phyloP scores from a whole-genome alignment of 2,329 filamentous ascomycete species.

The Claviceps quebecensis region DNA sequence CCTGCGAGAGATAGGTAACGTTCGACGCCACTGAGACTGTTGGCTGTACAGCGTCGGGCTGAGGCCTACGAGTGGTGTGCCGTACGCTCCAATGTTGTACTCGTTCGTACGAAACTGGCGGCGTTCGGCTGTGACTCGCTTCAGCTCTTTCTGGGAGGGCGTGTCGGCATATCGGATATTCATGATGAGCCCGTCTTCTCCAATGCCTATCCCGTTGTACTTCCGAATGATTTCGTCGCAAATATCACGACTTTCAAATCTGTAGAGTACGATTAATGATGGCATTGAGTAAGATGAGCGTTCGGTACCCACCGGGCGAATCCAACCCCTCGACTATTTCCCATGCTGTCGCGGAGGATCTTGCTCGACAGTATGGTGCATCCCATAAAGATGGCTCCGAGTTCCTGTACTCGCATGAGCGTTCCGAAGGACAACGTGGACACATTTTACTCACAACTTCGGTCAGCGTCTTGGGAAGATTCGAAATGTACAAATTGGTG shows the following conservation, averaged over 20 bases:
- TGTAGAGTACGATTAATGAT: conserved; percentile 21
- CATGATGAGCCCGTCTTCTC: conserved; percentile 67
- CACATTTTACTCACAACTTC: conserved; percentile 54
- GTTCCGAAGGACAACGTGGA: neutral
- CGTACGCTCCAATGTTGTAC: conserved; percentile 67
- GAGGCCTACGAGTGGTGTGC: conserved; percentile 45
- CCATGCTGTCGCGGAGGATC: conserved; percentile 82
- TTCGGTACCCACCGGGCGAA: conserved; percentile 66
- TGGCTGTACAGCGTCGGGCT: conserved; percentile 24
- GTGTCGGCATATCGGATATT: conserved; percentile 97
- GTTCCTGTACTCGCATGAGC: conserved; percentile 36
- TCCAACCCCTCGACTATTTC: conserved; percentile 89
- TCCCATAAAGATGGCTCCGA: conserved; percentile 63
- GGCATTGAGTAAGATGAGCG: neutral
- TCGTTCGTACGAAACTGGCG: conserved; percentile 93
- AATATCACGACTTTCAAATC: conserved; percentile 77
- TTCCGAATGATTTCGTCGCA: conserved; percentile 80
- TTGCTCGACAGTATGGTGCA: conserved; percentile 84
- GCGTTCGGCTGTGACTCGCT: conserved; percentile 87
- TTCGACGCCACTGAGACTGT: conserved; percentile 24
- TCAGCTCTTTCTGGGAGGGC: conserved; percentile 88
- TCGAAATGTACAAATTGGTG: conserved; percentile 96
- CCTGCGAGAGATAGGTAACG: conserved; percentile 17
- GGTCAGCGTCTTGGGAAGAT: conserved; percentile 81
- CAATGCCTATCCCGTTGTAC: conserved; percentile 68